These are phyloP conservation scores for Salvia miltiorrhiza DNA, from an alignment of 257 asterid species.

Conservation along the genomic window DNA sequence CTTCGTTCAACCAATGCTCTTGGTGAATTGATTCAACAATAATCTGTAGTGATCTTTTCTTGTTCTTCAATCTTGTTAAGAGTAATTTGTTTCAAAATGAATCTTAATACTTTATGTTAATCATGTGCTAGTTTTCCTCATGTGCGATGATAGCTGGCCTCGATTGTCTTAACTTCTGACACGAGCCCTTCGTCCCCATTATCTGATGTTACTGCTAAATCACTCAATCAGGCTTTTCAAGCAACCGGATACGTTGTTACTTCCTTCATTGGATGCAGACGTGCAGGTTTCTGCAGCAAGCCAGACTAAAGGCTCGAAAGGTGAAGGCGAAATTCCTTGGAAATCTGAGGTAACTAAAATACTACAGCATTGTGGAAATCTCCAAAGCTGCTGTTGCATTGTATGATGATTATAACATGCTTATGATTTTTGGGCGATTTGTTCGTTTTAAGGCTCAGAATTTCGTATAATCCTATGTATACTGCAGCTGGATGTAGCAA, in stretches of 20 bases:
- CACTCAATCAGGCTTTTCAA: slow-evolving; percentile 52
- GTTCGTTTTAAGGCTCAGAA: background rate
- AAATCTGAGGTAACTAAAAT: slow-evolving; percentile 40
- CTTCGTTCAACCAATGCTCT: background rate
- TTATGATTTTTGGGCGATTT: background rate
- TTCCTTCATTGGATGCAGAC: slow-evolving; percentile 32
- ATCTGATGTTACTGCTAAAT: background rate
- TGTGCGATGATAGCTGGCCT: background rate
- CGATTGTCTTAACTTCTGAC: background rate
- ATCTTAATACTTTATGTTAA: background rate
- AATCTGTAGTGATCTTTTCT: background rate
- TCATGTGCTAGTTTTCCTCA: background rate
- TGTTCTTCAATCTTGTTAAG: background rate
- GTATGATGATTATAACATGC: background rate
- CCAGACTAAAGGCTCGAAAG: slow-evolving; percentile 19
- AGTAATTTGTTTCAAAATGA: background rate
- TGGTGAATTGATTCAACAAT: background rate
- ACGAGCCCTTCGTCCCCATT: background rate
- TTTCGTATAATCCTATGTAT: slow-evolving; percentile 13
- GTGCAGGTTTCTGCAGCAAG: slow-evolving; percentile 14
- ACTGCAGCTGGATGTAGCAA: slow-evolving; percentile 40
- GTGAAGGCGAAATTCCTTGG: slow-evolving; percentile 5
- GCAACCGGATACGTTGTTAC: slow-evolving; percentile 40
- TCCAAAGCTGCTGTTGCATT: too few relatives aligned
- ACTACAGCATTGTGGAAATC: background rate